These are phyloP conservation scores for Garcia nutans DNA, from an alignment of 345 rosid species.

Conservation along the genomic window DNA sequence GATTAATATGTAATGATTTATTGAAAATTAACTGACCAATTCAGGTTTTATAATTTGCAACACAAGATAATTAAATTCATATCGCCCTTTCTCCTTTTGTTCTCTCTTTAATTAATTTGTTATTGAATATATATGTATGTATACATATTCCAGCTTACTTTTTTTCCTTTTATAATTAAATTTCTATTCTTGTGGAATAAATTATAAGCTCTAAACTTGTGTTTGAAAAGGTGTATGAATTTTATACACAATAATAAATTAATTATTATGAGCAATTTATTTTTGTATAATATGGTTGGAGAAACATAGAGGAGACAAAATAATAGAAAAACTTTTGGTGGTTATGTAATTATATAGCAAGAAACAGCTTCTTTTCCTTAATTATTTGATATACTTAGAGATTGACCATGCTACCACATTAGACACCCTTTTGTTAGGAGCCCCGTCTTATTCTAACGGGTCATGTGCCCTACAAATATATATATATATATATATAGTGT, in stretches of 20 bases:
- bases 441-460: not conserved
- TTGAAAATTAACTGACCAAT: not conserved
- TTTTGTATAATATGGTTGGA: not conserved
- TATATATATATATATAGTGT: not conserved
- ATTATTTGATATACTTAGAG: not conserved
- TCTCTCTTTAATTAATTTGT: not conserved
- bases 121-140: not conserved
- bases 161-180: not conserved
- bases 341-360: not conserved
- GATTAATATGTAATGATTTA: not conserved
- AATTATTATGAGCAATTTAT: not conserved
- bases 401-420: not conserved
- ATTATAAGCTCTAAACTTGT: not conserved
- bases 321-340: conserved; percentile 14
- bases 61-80: not conserved
- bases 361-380: conserved; percentile 12
- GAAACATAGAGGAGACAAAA: conserved; percentile 23
- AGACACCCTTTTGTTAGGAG: not conserved
- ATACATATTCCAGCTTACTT: no score
- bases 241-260: no score
- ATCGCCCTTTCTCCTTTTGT: not conserved
- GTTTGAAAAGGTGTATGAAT: not conserved
- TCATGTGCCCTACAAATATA: not conserved
- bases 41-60: not conserved
- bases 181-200: not conserved